Base-by-base conservation (phyloP, 2,329 filamentous ascomycete species). In the Fusarium sarcochroum region DNA sequence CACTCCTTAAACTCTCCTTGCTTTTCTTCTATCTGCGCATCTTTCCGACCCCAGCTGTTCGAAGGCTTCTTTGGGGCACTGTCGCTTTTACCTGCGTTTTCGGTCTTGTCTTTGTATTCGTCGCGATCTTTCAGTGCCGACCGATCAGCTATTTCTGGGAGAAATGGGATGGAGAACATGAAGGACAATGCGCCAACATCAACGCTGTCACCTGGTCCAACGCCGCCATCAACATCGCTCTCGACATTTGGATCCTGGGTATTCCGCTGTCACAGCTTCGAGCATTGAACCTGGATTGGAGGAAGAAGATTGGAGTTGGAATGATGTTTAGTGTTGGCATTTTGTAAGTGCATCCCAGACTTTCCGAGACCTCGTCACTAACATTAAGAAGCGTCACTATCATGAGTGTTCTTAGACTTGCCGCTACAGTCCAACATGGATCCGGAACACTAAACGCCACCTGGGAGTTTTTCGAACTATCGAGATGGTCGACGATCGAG, bases 21-120 rank as follows among this genome's bases (percentile, higher is more conserved):
- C 76, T 88, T 2, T 79, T 85, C 69, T 87, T 89, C 73, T 88
- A 87, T 69, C 76, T 86, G 14, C 82, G 84, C 54, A 84, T 89
- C 56, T 89, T 89, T 63, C 84, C 84, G 0, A 69, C 74, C 0
- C 58, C 52, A 0, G 56, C 38, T 4, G 78, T 86, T 17, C 78
- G 79, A 13, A 76, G 75, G 7, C 41, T 83, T 14, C 76, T 86
- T 9, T 81, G 79, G 75, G 77, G 59, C 18, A 83, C 83, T 0
- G 68, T 85, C 30, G 69, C 68, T n/a, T 76, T 84, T 56, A 80
- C 79, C 50, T 47, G 73, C 8, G 14, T 80, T 3, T 83, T 79
- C 50, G 82, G 82, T 4, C 3, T 82, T 17, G 66, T 74, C 5
- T 87, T 85, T 38, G 58, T 81, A 20, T 56, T 85, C 5, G 72